Evolutionary conservation across 2,329 filamentous ascomycete species (phyloP).

Genomic region (Colletotrichum australisinense): DNA sequence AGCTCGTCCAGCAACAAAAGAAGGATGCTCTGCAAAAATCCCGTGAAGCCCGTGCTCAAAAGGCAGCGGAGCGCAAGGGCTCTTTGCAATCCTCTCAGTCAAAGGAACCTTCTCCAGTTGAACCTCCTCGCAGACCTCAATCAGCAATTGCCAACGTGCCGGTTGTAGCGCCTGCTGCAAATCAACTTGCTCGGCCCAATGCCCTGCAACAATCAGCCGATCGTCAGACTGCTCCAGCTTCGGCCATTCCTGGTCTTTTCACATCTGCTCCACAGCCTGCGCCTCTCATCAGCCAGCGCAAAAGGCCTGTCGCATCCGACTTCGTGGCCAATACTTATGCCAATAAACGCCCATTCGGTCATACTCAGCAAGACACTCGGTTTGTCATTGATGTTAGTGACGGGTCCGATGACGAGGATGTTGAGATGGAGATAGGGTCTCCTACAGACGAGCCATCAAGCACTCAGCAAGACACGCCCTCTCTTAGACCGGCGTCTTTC

Average conservation of each 20-base stretch:
- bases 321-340: slow-evolving; percentile 68
- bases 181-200: neutral
- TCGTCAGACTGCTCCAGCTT: slow-evolving; percentile 14
- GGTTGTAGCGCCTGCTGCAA: neutral
- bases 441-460: slow-evolving; percentile 55
- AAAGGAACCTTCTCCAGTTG: slow-evolving; percentile 8
- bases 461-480: slow-evolving; percentile 45
- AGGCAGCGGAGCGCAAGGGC: slow-evolving; percentile 40
- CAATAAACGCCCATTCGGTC: slow-evolving; percentile 72
- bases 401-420: slow-evolving; percentile 68
- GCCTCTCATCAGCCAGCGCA: slow-evolving; percentile 44
- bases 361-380: slow-evolving; percentile 67
- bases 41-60: slow-evolving; percentile 56
- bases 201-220: neutral
- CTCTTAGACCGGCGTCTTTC: slow-evolving; percentile 51
- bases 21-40: slow-evolving; percentile 79
- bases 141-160: neutral
- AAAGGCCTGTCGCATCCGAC: slow-evolving; percentile 72
- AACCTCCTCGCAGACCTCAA: neutral
- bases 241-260: slow-evolving; percentile 51
- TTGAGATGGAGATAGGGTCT: slow-evolving; percentile 76
- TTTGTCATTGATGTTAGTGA: slow-evolving; percentile 91
- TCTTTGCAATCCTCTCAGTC: slow-evolving; percentile 20
- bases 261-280: slow-evolving; percentile 44
- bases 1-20: slow-evolving; percentile 78